A percentile compares a stretch with the other conserved stretches of the same genome.
Evolutionary conservation across 2,329 filamentous ascomycete genomes (phyloP).

Genomic region (Hirsutella thompsonii): DNA sequence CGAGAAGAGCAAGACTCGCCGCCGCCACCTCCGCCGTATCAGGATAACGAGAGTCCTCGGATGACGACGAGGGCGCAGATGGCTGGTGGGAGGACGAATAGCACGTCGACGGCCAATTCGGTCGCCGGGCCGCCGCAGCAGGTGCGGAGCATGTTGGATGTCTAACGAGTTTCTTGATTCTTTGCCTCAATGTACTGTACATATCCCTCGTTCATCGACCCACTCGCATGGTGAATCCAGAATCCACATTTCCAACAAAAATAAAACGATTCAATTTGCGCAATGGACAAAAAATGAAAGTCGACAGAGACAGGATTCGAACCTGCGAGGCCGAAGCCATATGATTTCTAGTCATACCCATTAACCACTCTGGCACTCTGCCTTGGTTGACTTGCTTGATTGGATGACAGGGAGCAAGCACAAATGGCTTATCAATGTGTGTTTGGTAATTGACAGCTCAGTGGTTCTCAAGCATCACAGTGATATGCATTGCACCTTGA

Average conservation of each 20-base stretch:
- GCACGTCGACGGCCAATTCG: constrained; percentile 32
- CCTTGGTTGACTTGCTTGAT: background rate
- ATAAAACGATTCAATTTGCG: too few species aligned
- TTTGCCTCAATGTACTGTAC: too few species aligned
- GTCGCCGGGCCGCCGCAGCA: constrained; percentile 37
- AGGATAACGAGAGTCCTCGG: constrained; percentile 10
- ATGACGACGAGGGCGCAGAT: constrained; percentile 15
- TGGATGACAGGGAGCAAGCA: too few species aligned
- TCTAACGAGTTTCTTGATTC: constrained; percentile 18
- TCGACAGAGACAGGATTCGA: constrained; percentile 12
- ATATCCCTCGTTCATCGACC: too few species aligned
- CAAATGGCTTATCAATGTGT: too few species aligned
- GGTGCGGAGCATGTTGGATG: constrained; percentile 44
- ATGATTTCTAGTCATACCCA: constrained; percentile 10
- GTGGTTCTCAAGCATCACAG: too few species aligned
- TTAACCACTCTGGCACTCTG: constrained; percentile 11
- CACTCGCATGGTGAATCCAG: too few species aligned
- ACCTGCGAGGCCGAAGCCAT: constrained; percentile 11
- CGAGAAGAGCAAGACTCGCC: constrained; percentile 25
- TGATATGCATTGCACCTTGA: too few species aligned
- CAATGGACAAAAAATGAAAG: background rate
- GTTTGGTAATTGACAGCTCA: too few species aligned
- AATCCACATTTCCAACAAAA: too few species aligned
- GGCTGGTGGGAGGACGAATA: constrained; percentile 22
- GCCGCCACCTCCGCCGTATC: constrained; percentile 26